Conservation (phyloP, 2,329 filamentous ascomycete species). For the Fusarium albosuccineum region DNA sequence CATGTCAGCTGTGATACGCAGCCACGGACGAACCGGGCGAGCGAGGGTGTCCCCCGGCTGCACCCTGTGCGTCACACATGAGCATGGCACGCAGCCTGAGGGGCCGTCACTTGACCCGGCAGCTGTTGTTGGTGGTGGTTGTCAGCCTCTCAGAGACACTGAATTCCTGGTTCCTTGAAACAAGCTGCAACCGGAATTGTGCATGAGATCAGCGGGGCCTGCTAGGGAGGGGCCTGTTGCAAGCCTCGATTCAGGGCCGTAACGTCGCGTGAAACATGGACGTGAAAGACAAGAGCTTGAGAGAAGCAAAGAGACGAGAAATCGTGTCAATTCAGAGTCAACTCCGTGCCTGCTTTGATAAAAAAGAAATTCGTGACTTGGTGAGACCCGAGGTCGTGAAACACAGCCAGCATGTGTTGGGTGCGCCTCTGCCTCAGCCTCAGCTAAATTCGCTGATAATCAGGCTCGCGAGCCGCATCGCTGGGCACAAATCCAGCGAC, state of each 20-base stretch:
- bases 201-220: slow-evolving; percentile 12
- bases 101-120: slow-evolving; percentile 33
- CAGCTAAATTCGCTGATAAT: background rate
- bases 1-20: slow-evolving; percentile 25
- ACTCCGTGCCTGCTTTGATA: slow-evolving; percentile 24
- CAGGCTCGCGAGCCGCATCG: background rate
- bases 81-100: slow-evolving; percentile 14
- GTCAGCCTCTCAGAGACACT: slow-evolving; percentile 15
- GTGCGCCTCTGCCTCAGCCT: background rate
- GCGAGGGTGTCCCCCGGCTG: slow-evolving; percentile 10
- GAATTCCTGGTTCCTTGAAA: slow-evolving; percentile 23
- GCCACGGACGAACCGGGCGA: background rate
- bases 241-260: slow-evolving; percentile 6
- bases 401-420: background rate
- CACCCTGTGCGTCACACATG: slow-evolving; percentile 27
- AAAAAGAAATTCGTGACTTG: slow-evolving; percentile 7
- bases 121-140: background rate
- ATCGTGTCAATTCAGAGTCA: slow-evolving; percentile 29
- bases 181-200: slow-evolving; percentile 6
- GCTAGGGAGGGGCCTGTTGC: background rate
- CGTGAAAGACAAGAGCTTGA: background rate
- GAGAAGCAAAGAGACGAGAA: background rate
- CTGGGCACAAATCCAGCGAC: background rate
- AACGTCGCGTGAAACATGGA: background rate
- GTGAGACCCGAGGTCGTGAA: slow-evolving; percentile 16